Evolutionary conservation across 2,329 filamentous ascomycete genomes (phyloP).

Genomic region (Pyrenophora teres): DNA sequence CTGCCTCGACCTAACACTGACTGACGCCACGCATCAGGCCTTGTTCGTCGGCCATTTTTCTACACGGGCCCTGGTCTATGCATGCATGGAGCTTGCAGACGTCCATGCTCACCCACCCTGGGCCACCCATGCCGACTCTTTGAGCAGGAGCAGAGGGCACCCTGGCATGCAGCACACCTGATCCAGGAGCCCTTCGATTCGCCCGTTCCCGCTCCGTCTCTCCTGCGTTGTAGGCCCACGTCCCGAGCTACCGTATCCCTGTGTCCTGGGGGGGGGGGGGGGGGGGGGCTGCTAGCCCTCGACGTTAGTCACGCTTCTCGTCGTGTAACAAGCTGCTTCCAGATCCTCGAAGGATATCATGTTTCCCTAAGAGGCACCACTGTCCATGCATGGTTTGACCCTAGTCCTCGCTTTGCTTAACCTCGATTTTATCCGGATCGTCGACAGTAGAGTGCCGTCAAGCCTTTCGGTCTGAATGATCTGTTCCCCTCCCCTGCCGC

Average conservation of each 20-base stretch:
- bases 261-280: too few species aligned
- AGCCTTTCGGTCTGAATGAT: constrained; percentile 48
- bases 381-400: constrained; percentile 46
- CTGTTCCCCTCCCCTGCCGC: constrained; percentile 43
- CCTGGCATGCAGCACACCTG: constrained; percentile 45
- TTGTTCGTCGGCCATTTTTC: constrained; percentile 49
- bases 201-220: constrained; percentile 40
- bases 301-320: constrained; percentile 46
- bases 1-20: constrained; percentile 42
- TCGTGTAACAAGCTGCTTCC: constrained; percentile 48
- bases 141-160: constrained; percentile 40
- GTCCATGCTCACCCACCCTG: constrained; percentile 41
- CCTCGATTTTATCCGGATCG: constrained; percentile 50
- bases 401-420: constrained; percentile 43
- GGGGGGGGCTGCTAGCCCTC: constrained; percentile 44
- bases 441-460: constrained; percentile 47
- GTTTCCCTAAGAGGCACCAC: constrained; percentile 42
- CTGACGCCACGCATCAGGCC: constrained; percentile 46
- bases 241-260: constrained; percentile 50
- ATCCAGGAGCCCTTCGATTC: constrained; percentile 44
- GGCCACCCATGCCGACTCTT: constrained; percentile 34
- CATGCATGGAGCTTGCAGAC: constrained; percentile 31
- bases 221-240: constrained; percentile 43
- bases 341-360: constrained; percentile 48
- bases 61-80: constrained; percentile 44